Evolutionary conservation across 2,329 filamentous ascomycete species (phyloP), one percentile per base, ranked within the genome.

Genomic region (Alternaria viburni): DNA sequence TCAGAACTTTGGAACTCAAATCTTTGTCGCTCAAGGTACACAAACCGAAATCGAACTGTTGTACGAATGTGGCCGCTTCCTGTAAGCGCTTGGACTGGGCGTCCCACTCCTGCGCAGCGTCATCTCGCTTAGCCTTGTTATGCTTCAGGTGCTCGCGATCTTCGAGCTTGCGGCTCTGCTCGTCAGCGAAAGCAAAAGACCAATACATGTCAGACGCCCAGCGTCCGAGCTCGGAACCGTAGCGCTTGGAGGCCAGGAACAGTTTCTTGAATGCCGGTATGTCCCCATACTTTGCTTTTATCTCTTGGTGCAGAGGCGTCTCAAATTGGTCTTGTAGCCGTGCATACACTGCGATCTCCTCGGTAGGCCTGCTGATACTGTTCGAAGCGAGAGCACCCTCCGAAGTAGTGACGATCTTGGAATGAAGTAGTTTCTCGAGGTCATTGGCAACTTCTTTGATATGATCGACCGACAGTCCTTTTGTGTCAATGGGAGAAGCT

Each of bases 191-290:
- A 12, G 88, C 86, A 30, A 93, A 86, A 57, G 86, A 84, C 93
- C 93, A 97, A 61, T 93, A 89, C 54, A 89, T 85, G 74, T 99
- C 93, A 0, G 93, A 89, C 69, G 91, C 92, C 95, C 96, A 98
- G 3, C 86, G 81, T 1, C 96, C 96, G 5, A 98, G 84, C 45
- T 91, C 85, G 3, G 87, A 85, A 1, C 87, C 88, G 3, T 90
- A 87, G 9, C 85, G 80, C 26, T 83, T 84, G 1, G 91, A 84
- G 65, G 87, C 90, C 3, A 79, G 74, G 28, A 94, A 90, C 1
- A 89, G 79, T 28, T 83, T 85, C 7, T 82, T 75, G 64, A 96
- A 80, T 10, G 82, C 78, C 52, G 81, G 63, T 6, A 89, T 71
- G 45, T 88, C 83, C 11, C 83, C 83, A 68, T 86, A 89, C 4